phyloP scores from a whole-genome alignment of 2,329 filamentous ascomycete genomes.

The Raffaelea albimanens region DNA sequence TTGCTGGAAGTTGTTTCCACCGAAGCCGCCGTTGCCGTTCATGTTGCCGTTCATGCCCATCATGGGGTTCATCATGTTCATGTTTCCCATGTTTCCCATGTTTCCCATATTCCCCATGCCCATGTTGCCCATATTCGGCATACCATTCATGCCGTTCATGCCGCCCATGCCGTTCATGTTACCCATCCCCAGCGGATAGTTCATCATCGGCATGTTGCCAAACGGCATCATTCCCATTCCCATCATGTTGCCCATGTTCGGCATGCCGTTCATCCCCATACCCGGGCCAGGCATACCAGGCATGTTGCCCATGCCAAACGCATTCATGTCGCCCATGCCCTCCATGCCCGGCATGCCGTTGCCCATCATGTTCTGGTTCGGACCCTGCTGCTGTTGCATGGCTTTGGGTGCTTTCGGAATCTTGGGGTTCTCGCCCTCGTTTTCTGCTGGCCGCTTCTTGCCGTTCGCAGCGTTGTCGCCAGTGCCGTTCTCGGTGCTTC shows the following conservation, averaged over 20 bases:
- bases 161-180: constrained; percentile 5
- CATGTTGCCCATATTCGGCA: constrained; percentile 28
- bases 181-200: constrained; percentile 13
- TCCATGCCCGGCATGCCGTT: neutral
- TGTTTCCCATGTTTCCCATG: constrained; percentile 13
- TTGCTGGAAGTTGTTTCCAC: constrained; percentile 1
- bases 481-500: constrained; percentile 18
- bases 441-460: constrained; percentile 79
- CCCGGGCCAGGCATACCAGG: constrained; percentile 17
- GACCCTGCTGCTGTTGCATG: constrained; percentile 46
- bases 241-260: constrained; percentile 35
- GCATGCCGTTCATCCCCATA: constrained; percentile 32
- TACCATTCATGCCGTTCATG: constrained; percentile 25
- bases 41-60: constrained; percentile 28
- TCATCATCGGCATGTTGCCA: constrained; percentile 14
- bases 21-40: constrained; percentile 1
- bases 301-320: constrained; percentile 16
- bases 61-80: constrained; percentile 27
- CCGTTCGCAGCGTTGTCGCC: constrained; percentile 22
- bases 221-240: constrained; percentile 21
- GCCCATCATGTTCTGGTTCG: constrained; percentile 31
- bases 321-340: neutral
- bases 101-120: constrained; percentile 22
- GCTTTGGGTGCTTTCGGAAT: constrained; percentile 57
- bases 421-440: constrained; percentile 54